These are phyloP conservation scores for Hypsizygus marmoreus DNA, from an alignment of 768 basidiomycete genomes.

Conservation along the genomic window DNA sequence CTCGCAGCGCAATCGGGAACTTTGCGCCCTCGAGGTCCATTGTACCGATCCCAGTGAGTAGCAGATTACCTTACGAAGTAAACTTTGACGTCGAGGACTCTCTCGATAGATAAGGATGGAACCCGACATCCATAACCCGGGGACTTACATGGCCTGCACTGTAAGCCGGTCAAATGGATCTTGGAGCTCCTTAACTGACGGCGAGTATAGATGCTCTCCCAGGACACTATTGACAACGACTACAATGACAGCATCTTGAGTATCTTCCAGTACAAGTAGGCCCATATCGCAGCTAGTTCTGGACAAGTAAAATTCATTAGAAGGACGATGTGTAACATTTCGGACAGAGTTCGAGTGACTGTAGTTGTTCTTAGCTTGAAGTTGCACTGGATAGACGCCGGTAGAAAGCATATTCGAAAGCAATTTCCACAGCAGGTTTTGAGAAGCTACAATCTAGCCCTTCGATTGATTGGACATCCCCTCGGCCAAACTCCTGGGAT, in stretches of 20 bases:
- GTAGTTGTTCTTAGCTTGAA: no score
- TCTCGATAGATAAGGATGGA: conserved; percentile 1
- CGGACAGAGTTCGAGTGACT: no score
- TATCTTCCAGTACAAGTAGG: conserved; percentile 13
- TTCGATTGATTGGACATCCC: conserved; percentile 34
- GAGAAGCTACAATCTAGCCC: neutral
- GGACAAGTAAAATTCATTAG: no score
- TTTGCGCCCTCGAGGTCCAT: conserved; percentile 7
- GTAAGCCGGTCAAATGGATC: no score
- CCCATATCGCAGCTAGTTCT: no score
- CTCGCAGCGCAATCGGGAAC: neutral
- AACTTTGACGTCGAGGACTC: neutral
- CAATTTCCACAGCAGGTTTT: neutral
- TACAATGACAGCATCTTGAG: conserved; percentile 14
- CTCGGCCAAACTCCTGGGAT: conserved; percentile 80
- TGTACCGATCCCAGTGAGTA: conserved; percentile 4
- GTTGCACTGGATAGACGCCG: no score
- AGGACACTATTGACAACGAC: conserved; percentile 8
- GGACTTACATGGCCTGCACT: conserved; percentile 2
- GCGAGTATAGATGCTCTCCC: no score
- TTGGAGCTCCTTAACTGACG: no score
- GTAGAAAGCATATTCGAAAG: neutral
- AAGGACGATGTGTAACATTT: no score
- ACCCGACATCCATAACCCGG: neutral
- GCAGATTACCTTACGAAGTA: neutral